These are phyloP conservation scores for Populus alba DNA, from an alignment of 345 rosid species.

Conservation along the genomic window DNA sequence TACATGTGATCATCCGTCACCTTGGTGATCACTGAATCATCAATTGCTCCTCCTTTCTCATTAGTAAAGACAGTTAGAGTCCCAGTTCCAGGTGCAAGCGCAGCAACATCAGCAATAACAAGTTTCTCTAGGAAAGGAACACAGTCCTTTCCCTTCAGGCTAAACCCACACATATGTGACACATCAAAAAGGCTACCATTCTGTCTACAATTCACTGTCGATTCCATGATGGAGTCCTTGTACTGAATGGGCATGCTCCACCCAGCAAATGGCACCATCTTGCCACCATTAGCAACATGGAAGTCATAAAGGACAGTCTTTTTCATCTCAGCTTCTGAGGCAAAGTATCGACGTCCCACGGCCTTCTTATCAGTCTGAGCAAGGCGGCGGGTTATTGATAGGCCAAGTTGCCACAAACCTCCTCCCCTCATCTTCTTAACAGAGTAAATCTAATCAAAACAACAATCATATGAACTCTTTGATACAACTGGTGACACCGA, in stretches of 20 bases:
- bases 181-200: slow-evolving; percentile 93
- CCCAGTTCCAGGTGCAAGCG: slow-evolving; percentile 77
- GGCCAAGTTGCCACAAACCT: slow-evolving; percentile 94
- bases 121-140: slow-evolving; percentile 87
- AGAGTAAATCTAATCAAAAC: slow-evolving; percentile 27
- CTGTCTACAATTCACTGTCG: slow-evolving; percentile 84
- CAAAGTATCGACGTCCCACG: slow-evolving; percentile 59
- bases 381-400: slow-evolving; percentile 76
- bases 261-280: slow-evolving; percentile 99
- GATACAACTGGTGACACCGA: neutral
- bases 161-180: slow-evolving; percentile 95
- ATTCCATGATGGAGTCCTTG: slow-evolving; percentile 97
- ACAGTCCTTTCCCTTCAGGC: slow-evolving; percentile 92
- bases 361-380: slow-evolving; percentile 71
- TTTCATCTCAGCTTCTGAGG: slow-evolving; percentile 77
- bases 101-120: slow-evolving; percentile 94
- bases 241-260: slow-evolving; percentile 99
- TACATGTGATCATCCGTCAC: slow-evolving; percentile 77
- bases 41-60: slow-evolving; percentile 93
- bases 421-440: slow-evolving; percentile 78
- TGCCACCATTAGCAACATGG: slow-evolving; percentile 75
- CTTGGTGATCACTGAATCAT: slow-evolving; percentile 93
- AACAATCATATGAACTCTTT: slow-evolving; percentile 8
- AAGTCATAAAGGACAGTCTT: slow-evolving; percentile 88
- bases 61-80: slow-evolving; percentile 89